phyloP scores from a whole-genome alignment of 2,329 filamentous ascomycete species.

The Ophiocordyceps camponoti-rufipedis region DNA sequence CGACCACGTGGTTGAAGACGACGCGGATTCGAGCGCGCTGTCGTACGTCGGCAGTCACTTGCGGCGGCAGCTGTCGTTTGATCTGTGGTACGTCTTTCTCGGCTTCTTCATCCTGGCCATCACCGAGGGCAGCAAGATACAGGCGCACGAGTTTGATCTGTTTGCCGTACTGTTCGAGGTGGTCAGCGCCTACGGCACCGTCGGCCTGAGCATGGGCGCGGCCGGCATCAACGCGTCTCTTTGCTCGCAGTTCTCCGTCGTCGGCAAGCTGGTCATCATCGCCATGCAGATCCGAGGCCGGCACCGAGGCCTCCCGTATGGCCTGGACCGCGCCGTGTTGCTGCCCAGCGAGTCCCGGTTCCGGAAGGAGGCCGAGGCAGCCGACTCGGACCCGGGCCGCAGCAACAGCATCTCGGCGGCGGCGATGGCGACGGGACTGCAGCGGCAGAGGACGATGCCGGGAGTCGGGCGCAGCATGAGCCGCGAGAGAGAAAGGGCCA shows the following conservation, averaged over 20 bases:
- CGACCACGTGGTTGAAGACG: constrained; percentile 26
- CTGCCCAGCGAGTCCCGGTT: constrained; percentile 38
- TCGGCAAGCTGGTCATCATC: constrained; percentile 53
- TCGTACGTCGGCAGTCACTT: constrained; percentile 86
- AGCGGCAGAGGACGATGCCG: constrained; percentile 11
- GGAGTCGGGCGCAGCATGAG: constrained; percentile 18
- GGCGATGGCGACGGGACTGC: constrained; percentile 9
- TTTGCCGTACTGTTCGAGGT: constrained; percentile 68
- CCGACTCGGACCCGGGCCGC: constrained; percentile 19
- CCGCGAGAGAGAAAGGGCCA: constrained; percentile 13
- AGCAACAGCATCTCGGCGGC: constrained; percentile 17
- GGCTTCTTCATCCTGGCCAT: constrained; percentile 89
- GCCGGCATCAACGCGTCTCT: constrained; percentile 60
- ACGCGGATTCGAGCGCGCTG: constrained; percentile 36
- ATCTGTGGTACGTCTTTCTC: constrained; percentile 91
- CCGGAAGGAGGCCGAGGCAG: constrained; percentile 31
- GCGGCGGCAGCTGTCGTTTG: constrained; percentile 84
- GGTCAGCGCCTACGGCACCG: constrained; percentile 83
- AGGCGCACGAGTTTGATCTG: constrained; percentile 43
- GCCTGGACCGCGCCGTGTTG: constrained; percentile 42
- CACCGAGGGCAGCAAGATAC: constrained; percentile 57
- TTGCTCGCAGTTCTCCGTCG: constrained; percentile 57
- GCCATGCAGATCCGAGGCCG: constrained; percentile 53
- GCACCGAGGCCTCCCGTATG: constrained; percentile 50
- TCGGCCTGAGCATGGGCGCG: constrained; percentile 79